Percentiles rank a stretch among this genome's conserved stretches.
Evolutionary conservation across 2,329 filamentous ascomycete genomes (phyloP).

Genomic region (Clonostachys rhizophaga): DNA sequence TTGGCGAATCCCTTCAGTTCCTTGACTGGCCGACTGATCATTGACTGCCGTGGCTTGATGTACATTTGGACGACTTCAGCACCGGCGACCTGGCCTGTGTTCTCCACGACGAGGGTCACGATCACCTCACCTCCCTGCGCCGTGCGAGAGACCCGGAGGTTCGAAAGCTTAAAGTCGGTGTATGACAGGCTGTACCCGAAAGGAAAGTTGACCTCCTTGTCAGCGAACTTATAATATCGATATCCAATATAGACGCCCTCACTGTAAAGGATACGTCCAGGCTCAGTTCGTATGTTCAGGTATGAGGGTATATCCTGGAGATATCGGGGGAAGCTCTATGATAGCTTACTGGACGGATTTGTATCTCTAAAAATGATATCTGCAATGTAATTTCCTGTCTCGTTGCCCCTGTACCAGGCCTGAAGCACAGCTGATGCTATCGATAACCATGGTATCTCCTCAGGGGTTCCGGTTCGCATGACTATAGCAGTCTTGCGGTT

Average conservation of each 20-base stretch:
- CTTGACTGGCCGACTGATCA: conserved; percentile 52
- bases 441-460: conserved; percentile 66
- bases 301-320: conserved; percentile 71
- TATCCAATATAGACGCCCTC: conserved; percentile 82
- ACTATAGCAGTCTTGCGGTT: conserved; percentile 70
- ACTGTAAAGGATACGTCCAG: conserved; percentile 68
- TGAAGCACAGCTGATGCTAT: conserved; percentile 59
- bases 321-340: conserved; percentile 65
- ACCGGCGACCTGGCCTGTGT: conserved; percentile 50
- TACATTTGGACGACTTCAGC: conserved; percentile 56
- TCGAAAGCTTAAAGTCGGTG: conserved; percentile 58
- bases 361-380: conserved; percentile 71
- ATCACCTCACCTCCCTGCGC: conserved; percentile 35
- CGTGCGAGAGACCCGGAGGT: conserved; percentile 37
- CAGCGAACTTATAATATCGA: conserved; percentile 71
- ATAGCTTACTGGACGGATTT: conserved; percentile 72
- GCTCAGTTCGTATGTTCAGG: conserved; percentile 69
- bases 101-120: conserved; percentile 50
- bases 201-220: conserved; percentile 62
- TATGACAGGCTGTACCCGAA: conserved; percentile 81
- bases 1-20: conserved; percentile 65
- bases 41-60: conserved; percentile 40
- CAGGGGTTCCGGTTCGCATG: conserved; percentile 72
- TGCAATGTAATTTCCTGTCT: conserved; percentile 76
- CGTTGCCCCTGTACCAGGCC: conserved; percentile 83